Evolutionary conservation across 345 rosid species (phyloP).

Genomic region (Passiflora organensis): DNA sequence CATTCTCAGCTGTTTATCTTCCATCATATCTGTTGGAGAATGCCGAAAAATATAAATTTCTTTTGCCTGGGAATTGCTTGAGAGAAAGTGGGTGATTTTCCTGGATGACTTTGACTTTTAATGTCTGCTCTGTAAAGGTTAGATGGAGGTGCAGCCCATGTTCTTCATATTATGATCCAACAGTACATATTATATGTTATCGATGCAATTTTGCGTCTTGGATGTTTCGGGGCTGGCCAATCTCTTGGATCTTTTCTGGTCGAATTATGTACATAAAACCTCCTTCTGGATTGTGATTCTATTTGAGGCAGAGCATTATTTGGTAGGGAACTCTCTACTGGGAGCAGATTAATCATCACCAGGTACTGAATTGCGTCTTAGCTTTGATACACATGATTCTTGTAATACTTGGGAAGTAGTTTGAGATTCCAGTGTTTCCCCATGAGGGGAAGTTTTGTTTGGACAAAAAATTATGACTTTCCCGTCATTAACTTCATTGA

Average conservation of each 20-base stretch:
- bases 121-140: constrained; percentile 15
- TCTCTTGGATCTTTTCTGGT: constrained; percentile 25
- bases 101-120: not conserved
- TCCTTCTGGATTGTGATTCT: constrained; percentile 21
- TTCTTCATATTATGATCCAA: too few species aligned
- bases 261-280: constrained; percentile 40
- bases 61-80: constrained; percentile 55
- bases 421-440: constrained; percentile 23
- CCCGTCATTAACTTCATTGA: too few species aligned
- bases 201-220: constrained; percentile 18
- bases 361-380: constrained; percentile 10
- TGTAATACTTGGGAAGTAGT: constrained; percentile 8
- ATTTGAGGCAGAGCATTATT: constrained; percentile 16
- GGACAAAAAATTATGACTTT: too few species aligned
- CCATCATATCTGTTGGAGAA: constrained; percentile 57
- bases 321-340: constrained; percentile 14
- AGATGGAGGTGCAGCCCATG: constrained; percentile 18
- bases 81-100: constrained; percentile 48
- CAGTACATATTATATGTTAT: too few species aligned
- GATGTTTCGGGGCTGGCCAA: too few species aligned
- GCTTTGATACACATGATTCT: constrained; percentile 22
- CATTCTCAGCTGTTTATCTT: constrained; percentile 63
- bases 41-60: constrained; percentile 49
- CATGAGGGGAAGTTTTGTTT: constrained; percentile 27
- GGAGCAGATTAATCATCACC: constrained; percentile 15